These are phyloP conservation scores for Graphium sp. DNA, from an alignment of 2,329 filamentous ascomycete species.

Conservation along the genomic window DNA sequence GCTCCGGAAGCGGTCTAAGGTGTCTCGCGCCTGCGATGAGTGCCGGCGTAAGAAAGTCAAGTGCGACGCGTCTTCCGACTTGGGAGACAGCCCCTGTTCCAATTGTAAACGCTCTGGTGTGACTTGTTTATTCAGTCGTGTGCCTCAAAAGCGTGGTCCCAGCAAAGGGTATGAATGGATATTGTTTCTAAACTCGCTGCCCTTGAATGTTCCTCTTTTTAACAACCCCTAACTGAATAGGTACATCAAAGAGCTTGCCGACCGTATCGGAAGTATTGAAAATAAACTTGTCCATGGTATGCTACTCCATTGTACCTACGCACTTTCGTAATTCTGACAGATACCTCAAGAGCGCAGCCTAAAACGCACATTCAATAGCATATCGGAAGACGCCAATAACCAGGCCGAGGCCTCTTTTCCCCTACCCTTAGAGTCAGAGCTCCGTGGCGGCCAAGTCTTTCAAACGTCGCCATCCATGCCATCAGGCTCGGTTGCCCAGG, in stretches of 20 bases:
- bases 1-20: conserved; percentile 66
- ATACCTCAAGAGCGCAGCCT: conserved; percentile 2
- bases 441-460: no score
- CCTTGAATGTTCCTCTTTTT: conserved; percentile 2
- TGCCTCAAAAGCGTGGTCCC: conserved; percentile 76
- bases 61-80: conserved; percentile 67
- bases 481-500: no score
- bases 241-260: conserved; percentile 84
- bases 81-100: conserved; percentile 57
- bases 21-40: conserved; percentile 78
- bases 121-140: conserved; percentile 70
- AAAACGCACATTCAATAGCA: conserved; percentile 32
- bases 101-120: conserved; percentile 65
- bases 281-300: conserved; percentile 43
- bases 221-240: conserved; percentile 20
- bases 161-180: conserved; percentile 56
- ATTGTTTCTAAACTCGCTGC: conserved; percentile 1
- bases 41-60: conserved; percentile 82
- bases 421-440: no score
- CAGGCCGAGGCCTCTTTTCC: not conserved
- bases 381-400: conserved; percentile 18
- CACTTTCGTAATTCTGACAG: no score
- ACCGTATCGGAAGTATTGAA: conserved; percentile 69
- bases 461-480: no score
- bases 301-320: no score